Base-by-base conservation (phyloP, 495 filamentous ascomycete species). In the Penicillium subrubescens region DNA sequence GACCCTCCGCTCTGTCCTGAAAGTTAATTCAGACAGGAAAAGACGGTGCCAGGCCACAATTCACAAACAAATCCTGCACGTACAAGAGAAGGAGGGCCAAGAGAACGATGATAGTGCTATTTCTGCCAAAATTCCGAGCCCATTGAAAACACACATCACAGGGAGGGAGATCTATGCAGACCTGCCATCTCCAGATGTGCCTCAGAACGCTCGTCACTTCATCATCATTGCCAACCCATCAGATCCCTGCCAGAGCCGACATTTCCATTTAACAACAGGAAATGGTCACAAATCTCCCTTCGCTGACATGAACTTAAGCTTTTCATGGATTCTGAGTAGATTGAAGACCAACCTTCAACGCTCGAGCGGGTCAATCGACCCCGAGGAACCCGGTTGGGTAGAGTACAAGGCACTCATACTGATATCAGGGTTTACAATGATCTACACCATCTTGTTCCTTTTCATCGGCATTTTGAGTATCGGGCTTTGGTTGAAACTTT, bases 381-480 rank as follows among this genome's bases (percentile, higher is more conserved):
- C 89, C 21, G 84, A 88, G 61, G 77, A 82, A 51, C 81, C 93
- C 14, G 89, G 88, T 21, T 90, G 90, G 5, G 84, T 86, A 39
- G 91, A 96, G 75, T 96, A 93, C 68, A 81, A 83, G 55, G 90
- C 92, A 34, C 79, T 94, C 17, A 83, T 78, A 8, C 74, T 93
- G 6, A 81, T 96, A 17, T 79, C 87, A 0, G 78, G 87, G 53
- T 70, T 94, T 21, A 89, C 96, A 10, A 84, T 90, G 3, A 50
- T 87, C 12, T 97, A 97, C 76, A 91, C 88, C 64, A 62, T 92
- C 19, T 63, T 86, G 3, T 91, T 89, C 81, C 89, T 94, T 63
- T 60, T 91, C 15, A 67, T 94, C 19, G 92, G 91, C 1, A 84
- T 84, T 65, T 68, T 96, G 11, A 87, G 85, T 0, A 75, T 95